Base-by-base conservation (phyloP, 257 asterid species). In the Ballota nigra region DNA sequence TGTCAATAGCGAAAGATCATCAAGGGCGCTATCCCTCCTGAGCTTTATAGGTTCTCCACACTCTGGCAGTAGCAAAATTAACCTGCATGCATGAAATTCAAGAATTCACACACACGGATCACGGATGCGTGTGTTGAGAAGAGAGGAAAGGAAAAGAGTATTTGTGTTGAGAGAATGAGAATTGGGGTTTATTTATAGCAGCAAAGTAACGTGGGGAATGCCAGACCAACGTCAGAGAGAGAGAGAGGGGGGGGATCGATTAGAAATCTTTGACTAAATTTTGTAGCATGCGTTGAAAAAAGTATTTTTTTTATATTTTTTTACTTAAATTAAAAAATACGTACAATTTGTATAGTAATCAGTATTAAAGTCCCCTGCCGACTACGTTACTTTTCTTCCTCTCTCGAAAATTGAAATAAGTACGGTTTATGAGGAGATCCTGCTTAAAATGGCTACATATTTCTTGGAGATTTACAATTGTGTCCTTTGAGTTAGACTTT, bases 21-120 rank as follows among this genome's bases (percentile, higher is more conserved):
- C 60, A 23, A 56, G 58, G 88, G 91, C 82, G 89, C 91, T 86
- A 88, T 88, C 95, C 95, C 86, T 88, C 95, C 95, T 84, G 91
- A 86, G 95, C 91, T 88, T 86, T 66, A 86, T 12, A 70, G 84
- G 73, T 79, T 80, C 66, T 77, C 79, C 86, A 16, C 79, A 79
- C 90, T 71, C 38, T 23, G 36, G 63, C 34, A 26, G 13, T 18
- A 9, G 22, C 36, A 33, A 29, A 40, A 19, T 15, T 33, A 45
- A 47, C 10, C 16, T 73, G 76, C 77, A 78, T 69, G 74, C 73
- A 77, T 71, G 65, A 40, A 8, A 20, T 10, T 6, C 10, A 1
- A 8, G 22, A 61, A 2, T 13, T 24, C 34, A 60, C 29, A 52
- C 72, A 72, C 61, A 13, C 53, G 5, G 15, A 0, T 19, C 4